A percentile compares a stretch with the other conserved stretches of the same genome.
These are phyloP conservation scores for Ailanthus altissimus DNA, from an alignment of 345 rosid genomes.

Conservation along the genomic window DNA sequence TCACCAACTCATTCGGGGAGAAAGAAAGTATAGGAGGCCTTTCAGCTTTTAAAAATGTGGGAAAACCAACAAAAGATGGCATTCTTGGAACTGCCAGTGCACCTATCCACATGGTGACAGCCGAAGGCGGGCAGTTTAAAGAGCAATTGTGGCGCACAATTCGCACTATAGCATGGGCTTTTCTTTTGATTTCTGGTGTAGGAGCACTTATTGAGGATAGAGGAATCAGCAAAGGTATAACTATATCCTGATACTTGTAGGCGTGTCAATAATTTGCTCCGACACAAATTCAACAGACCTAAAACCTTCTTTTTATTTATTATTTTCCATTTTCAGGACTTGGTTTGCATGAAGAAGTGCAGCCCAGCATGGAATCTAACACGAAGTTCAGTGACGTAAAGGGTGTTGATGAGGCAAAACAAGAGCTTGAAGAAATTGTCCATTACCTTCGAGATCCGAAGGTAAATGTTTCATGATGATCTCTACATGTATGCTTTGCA, in stretches of 20 bases:
- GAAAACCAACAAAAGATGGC: conserved; percentile 68
- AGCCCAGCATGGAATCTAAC: conserved; percentile 85
- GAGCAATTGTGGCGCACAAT: conserved; percentile 94
- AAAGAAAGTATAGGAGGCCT: conserved; percentile 63
- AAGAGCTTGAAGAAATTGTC: conserved; percentile 94
- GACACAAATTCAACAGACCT: conserved; percentile 3
- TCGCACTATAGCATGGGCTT: conserved; percentile 70
- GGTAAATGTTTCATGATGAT: conserved; percentile 37
- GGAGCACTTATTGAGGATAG: conserved; percentile 93
- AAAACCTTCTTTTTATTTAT: not conserved
- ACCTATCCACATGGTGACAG: conserved; percentile 81
- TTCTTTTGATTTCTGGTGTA: conserved; percentile 81
- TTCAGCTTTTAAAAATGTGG: conserved; percentile 67
- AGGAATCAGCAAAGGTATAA: conserved; percentile 85
- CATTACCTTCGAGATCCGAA: conserved; percentile 98
- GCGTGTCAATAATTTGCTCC: conserved; percentile 18
- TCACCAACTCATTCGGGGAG: conserved; percentile 48
- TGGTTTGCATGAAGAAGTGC: conserved; percentile 93
- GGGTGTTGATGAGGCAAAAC: conserved; percentile 98
- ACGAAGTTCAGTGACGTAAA: conserved; percentile 93
- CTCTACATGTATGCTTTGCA: not conserved
- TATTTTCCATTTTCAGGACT: conserved; percentile 54
- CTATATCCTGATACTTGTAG: not conserved
- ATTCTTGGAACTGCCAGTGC: conserved; percentile 77
- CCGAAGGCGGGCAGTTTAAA: conserved; percentile 82